Percentiles rank a stretch among this genome's conserved stretches.
phyloP scores from a whole-genome alignment of 345 rosid species.

The Populus simonii region DNA sequence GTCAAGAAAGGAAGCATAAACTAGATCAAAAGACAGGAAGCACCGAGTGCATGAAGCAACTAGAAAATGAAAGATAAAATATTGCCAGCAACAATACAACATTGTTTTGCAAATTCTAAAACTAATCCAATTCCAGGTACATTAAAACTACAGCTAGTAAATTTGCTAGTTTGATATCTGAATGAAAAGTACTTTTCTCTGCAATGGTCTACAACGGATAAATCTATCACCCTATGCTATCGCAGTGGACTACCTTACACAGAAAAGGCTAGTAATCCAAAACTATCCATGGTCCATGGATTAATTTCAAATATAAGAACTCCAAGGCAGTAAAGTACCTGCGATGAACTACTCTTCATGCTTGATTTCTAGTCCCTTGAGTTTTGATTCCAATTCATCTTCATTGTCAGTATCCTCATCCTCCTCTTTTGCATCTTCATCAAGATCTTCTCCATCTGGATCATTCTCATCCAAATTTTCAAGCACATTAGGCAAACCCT shows the following conservation, averaged over 20 bases:
- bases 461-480: slow-evolving; percentile 35
- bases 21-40: background rate
- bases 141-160: slow-evolving; percentile 1
- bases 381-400: slow-evolving; percentile 69
- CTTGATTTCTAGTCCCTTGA: slow-evolving; percentile 63
- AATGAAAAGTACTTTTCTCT: slow-evolving; percentile 1
- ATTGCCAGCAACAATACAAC: background rate
- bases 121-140: slow-evolving; percentile 3
- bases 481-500: slow-evolving; percentile 23
- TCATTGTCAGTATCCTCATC: slow-evolving; percentile 35
- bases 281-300: background rate
- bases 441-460: slow-evolving; percentile 67
- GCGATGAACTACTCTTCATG: slow-evolving; percentile 33
- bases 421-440: slow-evolving; percentile 56
- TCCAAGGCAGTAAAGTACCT: background rate
- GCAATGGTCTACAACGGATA: slow-evolving; percentile 13
- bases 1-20: background rate
- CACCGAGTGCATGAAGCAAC: background rate
- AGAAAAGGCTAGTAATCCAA: background rate
- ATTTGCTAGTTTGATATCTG: background rate
- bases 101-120: slow-evolving; percentile 11
- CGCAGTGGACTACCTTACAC: slow-evolving; percentile 11
- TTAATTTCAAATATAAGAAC: background rate
- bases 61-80: background rate
- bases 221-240: slow-evolving; percentile 11